Evolutionary conservation across 176 grass and related monocot species (phyloP).

Genomic region (Oryza meridionalis): DNA sequence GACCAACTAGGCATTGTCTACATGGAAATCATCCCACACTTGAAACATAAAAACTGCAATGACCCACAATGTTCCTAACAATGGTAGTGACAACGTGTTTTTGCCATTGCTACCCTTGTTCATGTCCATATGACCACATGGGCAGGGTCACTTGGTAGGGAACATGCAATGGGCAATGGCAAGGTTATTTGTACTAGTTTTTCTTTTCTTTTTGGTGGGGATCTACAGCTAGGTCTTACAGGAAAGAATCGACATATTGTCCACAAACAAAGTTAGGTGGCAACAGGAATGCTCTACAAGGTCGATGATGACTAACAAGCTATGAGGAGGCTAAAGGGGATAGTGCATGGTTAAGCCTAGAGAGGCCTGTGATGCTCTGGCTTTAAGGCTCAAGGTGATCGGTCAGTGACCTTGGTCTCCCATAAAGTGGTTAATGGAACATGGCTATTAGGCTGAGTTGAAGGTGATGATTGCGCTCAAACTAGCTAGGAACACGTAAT

Average conservation of each 20-base stretch:
- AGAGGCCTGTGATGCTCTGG: too few relatives aligned
- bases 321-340: neutral
- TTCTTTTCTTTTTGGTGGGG: too few relatives aligned
- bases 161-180: neutral
- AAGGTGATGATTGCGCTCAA: neutral
- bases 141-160: neutral
- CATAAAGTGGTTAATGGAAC: neutral
- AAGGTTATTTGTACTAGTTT: neutral
- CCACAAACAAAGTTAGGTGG: neutral
- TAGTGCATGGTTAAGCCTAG: neutral
- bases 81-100: too few relatives aligned
- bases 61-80: too few relatives aligned
- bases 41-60: too few relatives aligned
- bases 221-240: neutral
- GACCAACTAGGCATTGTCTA: neutral
- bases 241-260: neutral
- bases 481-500: neutral
- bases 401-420: neutral
- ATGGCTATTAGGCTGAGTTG: neutral
- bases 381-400: neutral
- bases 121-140: neutral
- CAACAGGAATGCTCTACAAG: neutral
- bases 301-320: neutral
- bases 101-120: neutral
- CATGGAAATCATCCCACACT: too few relatives aligned